Evolutionary conservation across 192 early-diverging fungal species (phyloP), one percentile per base, ranked within the genome.

Genomic region (Diversispora epigaea): DNA sequence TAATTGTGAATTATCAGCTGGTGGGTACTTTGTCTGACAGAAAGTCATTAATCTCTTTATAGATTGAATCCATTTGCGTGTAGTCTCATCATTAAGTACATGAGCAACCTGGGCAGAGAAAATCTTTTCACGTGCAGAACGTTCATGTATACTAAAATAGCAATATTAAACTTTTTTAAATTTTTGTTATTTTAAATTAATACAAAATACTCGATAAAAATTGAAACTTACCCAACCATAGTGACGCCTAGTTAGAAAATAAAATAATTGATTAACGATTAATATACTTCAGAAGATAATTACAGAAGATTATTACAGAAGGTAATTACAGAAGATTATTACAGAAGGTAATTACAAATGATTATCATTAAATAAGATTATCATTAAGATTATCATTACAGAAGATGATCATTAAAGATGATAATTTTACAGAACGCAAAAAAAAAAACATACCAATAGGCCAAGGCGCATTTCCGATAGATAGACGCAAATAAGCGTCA

Each of bases 401-500:
- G 56, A 58, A 14, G 11, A 50, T 8, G 6, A 12, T 12, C 2
- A 50, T 4, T 10, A 49, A 49, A 12, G 10, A 12, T 6, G 14
- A 50, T 50, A 50, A 50, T 50, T 10, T 11, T 49, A 5, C 14
- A 50, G 14, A 11, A 11, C 14, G 14, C 14, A 50, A 12, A 12
- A 50, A 70, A 47, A n/a, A 22, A 71, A 45, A 45, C 50, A 65
- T 76, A 46, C 93, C 98, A 80, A 99, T 92, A 12, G 96, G 98
- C 98, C 98, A 99, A 0, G 98, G 95, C 22, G 96, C 93, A 80
- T 99, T 99, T 57, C 98, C 96, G 65, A 99, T 96, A 0, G 93
- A 93, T 52, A 99, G 85, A 68, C 93, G 91, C 63, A 99, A 81
- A 78, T 99, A 99, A 2, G 93, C 86, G 72, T 97, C 95, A 75